Percentiles rank a stretch among this genome's conserved stretches.
phyloP scores from a whole-genome alignment of 1,284 basidiomycete genomes.

The Ganoderma sinense region DNA sequence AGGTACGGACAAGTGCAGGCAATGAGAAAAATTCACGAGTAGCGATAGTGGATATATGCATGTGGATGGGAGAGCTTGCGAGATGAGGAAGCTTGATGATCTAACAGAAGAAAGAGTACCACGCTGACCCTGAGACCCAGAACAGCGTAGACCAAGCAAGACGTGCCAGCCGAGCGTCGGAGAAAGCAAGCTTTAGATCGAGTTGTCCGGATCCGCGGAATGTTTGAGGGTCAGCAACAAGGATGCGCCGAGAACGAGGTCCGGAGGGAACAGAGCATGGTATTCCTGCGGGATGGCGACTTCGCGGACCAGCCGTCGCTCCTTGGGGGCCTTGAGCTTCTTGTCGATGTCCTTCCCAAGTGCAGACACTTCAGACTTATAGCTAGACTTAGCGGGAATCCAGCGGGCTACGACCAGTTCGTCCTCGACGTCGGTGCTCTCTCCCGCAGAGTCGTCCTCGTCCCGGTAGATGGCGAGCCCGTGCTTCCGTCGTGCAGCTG shows the following conservation, averaged over 20 bases:
- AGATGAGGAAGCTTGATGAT: not conserved
- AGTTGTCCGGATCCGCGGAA: constrained; percentile 31
- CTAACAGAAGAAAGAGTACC: too few relatives aligned
- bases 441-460: constrained; percentile 30
- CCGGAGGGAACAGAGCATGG: constrained; percentile 37
- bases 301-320: constrained; percentile 4
- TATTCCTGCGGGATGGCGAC: constrained; percentile 36
- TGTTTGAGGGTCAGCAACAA: constrained; percentile 50
- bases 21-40: not conserved
- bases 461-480: constrained; percentile 28
- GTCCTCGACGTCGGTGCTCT: constrained; percentile 23
- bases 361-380: not conserved
- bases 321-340: not conserved
- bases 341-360: not conserved
- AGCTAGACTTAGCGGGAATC: not conserved
- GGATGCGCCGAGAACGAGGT: constrained; percentile 50
- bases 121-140: not conserved
- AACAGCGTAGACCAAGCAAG: not conserved
- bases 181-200: not conserved
- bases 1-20: not conserved
- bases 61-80: not conserved
- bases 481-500: constrained; percentile 44
- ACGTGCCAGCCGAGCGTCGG: not conserved
- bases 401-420: constrained; percentile 11
- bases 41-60: constrained; percentile 4